Evolutionary conservation across 805 yeast genomes (phyloP).

Genomic region (Starmerella powellii): DNA sequence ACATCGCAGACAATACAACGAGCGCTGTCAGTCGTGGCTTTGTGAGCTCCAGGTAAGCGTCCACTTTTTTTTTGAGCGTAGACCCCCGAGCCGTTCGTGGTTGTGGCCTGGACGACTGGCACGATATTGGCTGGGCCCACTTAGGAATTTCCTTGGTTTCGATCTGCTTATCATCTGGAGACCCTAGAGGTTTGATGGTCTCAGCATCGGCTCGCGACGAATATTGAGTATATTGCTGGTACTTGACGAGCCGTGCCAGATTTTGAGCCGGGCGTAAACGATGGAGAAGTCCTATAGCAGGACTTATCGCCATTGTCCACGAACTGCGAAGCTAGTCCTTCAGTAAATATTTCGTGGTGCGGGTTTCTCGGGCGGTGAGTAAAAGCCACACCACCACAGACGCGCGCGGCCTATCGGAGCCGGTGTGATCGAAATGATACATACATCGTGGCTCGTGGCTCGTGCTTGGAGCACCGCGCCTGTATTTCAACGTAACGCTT

Average conservation of each 20-base stretch:
- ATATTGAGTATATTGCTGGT: not conserved
- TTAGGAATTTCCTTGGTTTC: slow-evolving; percentile 7
- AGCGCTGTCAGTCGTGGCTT: slow-evolving; percentile 81
- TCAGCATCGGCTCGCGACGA: not conserved
- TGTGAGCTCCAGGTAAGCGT: slow-evolving; percentile 56
- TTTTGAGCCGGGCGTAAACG: not conserved
- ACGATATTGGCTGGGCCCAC: slow-evolving; percentile 20
- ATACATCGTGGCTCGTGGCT: no score
- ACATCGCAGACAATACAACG: slow-evolving; percentile 82
- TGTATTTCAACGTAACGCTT: no score
- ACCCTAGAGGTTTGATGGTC: not conserved
- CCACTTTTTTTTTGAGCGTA: not conserved
- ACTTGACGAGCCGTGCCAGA: not conserved
- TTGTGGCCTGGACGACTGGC: slow-evolving; percentile 7
- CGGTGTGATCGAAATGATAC: no score
- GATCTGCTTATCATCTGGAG: no score
- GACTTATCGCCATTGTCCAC: slow-evolving; percentile 1
- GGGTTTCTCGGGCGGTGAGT: no score
- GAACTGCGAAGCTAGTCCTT: not conserved
- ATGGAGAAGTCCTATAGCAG: slow-evolving; percentile 1
- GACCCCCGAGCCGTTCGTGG: no score
- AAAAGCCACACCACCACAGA: no score
- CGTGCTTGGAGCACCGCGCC: no score
- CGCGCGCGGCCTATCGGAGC: no score
- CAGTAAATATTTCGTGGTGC: not conserved